Conservation (phyloP, 2,329 filamentous ascomycete genomes). For the Byssoonygena ceratinophila region DNA sequence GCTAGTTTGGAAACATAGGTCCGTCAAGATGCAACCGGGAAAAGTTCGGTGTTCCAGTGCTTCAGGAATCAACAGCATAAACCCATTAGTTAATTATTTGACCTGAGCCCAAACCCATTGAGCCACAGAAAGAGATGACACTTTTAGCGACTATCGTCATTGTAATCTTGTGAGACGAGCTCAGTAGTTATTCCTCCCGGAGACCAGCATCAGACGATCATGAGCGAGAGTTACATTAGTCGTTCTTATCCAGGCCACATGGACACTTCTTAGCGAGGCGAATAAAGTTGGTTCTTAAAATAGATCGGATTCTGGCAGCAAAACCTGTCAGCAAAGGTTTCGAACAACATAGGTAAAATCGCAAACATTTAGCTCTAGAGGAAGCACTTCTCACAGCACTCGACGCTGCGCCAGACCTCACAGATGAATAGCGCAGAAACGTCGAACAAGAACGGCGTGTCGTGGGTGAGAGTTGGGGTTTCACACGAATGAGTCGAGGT, state of each 20-base stretch:
- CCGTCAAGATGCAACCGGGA: conserved; percentile 10
- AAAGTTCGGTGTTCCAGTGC: conserved; percentile 10
- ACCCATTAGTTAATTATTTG: background rate
- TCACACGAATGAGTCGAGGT: background rate
- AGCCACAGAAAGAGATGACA: background rate
- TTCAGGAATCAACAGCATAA: background rate
- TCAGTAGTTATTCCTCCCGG: background rate
- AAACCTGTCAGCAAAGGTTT: conserved; percentile 9
- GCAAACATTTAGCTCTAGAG: background rate
- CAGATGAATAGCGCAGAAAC: background rate
- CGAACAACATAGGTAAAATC: background rate
- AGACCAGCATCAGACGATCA: background rate
- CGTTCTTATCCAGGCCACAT: background rate
- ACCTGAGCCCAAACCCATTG: background rate
- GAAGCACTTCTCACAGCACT: background rate
- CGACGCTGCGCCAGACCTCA: background rate
- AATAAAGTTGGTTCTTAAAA: background rate
- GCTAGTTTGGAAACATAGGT: background rate
- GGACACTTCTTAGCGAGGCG: background rate
- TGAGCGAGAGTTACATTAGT: conserved; percentile 1
- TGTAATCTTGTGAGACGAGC: background rate
- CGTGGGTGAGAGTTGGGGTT: background rate
- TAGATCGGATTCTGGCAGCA: background rate
- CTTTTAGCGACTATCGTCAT: background rate
- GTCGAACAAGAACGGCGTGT: background rate